Percentiles rank a stretch among this genome's conserved stretches.
phyloP scores from a whole-genome alignment of 345 rosid species.

The Aquilaria malaccensis region DNA sequence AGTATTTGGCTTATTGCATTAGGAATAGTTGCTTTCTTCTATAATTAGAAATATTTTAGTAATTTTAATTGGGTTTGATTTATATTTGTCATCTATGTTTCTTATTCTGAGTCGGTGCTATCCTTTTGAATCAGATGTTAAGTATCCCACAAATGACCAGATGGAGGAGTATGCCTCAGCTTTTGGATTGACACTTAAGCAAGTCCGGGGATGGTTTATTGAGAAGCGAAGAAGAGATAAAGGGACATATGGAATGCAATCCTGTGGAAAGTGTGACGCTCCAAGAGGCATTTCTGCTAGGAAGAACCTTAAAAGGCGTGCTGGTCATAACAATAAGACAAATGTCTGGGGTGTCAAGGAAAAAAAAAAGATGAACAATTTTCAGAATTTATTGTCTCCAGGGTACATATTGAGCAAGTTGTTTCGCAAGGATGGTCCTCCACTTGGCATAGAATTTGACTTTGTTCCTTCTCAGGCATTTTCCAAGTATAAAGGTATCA shows the following conservation, averaged over 20 bases:
- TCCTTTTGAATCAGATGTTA: conserved; percentile 41
- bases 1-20: not conserved
- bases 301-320: conserved; percentile 15
- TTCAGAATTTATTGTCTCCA: conserved; percentile 52
- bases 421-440: conserved; percentile 95
- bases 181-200: conserved; percentile 55
- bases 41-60: not conserved
- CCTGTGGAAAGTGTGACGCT: conserved; percentile 13
- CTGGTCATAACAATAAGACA: conserved; percentile 1
- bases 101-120: conserved; percentile 10
- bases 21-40: not conserved
- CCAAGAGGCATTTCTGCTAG: conserved; percentile 9
- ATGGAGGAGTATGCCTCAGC: conserved; percentile 48
- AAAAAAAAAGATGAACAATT: conserved; percentile 17
- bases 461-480: conserved; percentile 38
- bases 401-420: conserved; percentile 54
- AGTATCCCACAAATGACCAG: conserved; percentile 45
- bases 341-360: conserved; percentile 16
- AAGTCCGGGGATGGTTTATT: conserved; percentile 71
- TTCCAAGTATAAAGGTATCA: conserved; percentile 21
- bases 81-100: not conserved
- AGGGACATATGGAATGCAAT: conserved; percentile 15
- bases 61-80: not conserved
- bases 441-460: conserved; percentile 70
- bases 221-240: conserved; percentile 64